phyloP scores from a whole-genome alignment of 257 asterid species.

The Nyctanthes arbortristis region DNA sequence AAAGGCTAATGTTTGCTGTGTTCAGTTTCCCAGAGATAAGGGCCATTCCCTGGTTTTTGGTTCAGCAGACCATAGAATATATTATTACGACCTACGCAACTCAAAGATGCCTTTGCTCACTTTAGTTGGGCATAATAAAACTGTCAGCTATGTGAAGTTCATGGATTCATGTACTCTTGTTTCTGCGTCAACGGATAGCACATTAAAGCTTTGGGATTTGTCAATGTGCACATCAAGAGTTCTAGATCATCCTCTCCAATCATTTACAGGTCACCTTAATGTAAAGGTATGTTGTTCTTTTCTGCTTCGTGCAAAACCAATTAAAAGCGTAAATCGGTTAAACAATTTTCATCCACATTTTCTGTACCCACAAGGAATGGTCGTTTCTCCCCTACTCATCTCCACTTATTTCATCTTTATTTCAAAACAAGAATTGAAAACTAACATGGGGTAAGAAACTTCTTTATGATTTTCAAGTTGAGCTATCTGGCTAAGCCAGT shows the following conservation, averaged over 20 bases:
- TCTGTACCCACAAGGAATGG: too few relatives aligned
- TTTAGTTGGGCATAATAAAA: conserved; percentile 82
- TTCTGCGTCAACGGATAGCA: conserved; percentile 93
- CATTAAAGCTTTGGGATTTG: conserved; percentile 97
- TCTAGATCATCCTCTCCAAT: conserved; percentile 85
- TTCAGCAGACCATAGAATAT: conserved; percentile 92
- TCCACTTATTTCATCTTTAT: too few relatives aligned
- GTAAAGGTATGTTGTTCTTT: conserved; percentile 61
- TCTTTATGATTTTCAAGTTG: too few relatives aligned
- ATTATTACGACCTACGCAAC: conserved; percentile 93
- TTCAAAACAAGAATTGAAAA: too few relatives aligned
- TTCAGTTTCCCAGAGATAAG: conserved; percentile 84
- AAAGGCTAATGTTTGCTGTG: conserved; percentile 97
- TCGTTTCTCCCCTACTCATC: too few relatives aligned
- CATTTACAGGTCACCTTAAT: conserved; percentile 93
- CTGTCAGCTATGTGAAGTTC: conserved; percentile 96
- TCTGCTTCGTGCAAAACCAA: neutral
- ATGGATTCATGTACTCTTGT: conserved; percentile 85
- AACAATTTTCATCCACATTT: too few relatives aligned
- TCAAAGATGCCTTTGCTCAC: conserved; percentile 84
- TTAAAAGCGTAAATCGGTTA: too few relatives aligned
- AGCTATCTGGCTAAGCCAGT: neutral
- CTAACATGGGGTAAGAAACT: too few relatives aligned
- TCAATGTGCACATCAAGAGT: conserved; percentile 73
- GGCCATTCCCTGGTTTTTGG: conserved; percentile 93